Evolutionary conservation across 2,329 filamentous ascomycete species (phyloP).

Genomic region (Dothistroma pini): DNA sequence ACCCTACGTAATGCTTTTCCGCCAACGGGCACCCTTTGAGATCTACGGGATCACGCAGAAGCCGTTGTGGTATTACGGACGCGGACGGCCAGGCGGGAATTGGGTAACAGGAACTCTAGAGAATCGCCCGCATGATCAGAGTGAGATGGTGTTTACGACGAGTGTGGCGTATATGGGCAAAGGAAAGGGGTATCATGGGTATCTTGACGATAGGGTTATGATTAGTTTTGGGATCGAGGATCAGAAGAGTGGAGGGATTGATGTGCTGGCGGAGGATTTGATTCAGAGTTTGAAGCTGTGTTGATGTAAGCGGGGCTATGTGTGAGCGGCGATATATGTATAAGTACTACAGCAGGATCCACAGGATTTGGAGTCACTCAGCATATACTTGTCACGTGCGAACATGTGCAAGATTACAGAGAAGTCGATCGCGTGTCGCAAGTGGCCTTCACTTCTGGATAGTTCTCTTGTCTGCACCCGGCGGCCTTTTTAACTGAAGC

Average conservation of each 20-base stretch:
- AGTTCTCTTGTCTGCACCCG: too few relatives aligned
- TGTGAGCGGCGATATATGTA: background rate
- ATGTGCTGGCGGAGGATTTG: slow-evolving; percentile 12
- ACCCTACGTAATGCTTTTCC: slow-evolving; percentile 52
- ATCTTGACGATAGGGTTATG: slow-evolving; percentile 11
- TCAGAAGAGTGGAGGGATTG: slow-evolving; percentile 10
- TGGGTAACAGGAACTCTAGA: background rate
- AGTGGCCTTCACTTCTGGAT: too few relatives aligned
- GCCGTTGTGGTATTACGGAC: slow-evolving; percentile 55
- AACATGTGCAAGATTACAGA: too few relatives aligned
- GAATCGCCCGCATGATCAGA: slow-evolving; percentile 7
- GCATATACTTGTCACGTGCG: too few relatives aligned
- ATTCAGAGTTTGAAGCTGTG: slow-evolving; percentile 5
- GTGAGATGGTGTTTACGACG: slow-evolving; percentile 12
- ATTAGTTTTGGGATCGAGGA: slow-evolving; percentile 13
- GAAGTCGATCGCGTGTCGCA: too few relatives aligned
- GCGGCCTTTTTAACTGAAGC: too few relatives aligned
- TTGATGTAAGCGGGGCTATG: background rate
- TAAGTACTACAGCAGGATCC: background rate
- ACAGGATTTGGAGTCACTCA: background rate
- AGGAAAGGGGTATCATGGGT: slow-evolving; percentile 10
- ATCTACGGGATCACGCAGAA: slow-evolving; percentile 47
- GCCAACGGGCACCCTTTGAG: slow-evolving; percentile 46
- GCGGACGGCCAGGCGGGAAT: slow-evolving; percentile 24
- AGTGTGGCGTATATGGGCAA: slow-evolving; percentile 9